Percentiles rank a stretch among this genome's conserved stretches.
Conservation (phyloP, 202 grass and related monocot species). For the Hordeum pubiflorum region DNA sequence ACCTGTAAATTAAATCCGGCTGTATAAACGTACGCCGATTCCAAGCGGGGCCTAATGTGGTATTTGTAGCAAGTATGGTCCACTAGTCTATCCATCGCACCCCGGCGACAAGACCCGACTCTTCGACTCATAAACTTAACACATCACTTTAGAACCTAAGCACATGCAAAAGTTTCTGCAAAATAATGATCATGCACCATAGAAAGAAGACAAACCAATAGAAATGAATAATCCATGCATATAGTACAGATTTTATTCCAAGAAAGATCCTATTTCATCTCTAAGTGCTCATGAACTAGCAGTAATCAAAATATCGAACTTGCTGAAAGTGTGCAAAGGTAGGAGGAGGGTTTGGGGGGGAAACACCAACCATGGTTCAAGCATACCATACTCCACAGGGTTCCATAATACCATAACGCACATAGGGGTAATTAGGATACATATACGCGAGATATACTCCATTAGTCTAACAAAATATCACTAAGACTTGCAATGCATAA, state of each 20-base stretch:
- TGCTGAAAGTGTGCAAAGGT: background rate
- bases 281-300: background rate
- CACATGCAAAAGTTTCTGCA: background rate
- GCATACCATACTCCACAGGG: background rate
- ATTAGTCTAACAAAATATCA: background rate
- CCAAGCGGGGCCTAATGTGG: background rate
- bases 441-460: background rate
- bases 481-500: background rate
- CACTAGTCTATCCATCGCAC: background rate
- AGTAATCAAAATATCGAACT: background rate
- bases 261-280: background rate
- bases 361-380: background rate
- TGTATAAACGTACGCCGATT: too few relatives aligned
- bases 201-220: background rate
- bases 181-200: background rate
- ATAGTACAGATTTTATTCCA: background rate
- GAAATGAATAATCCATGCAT: background rate
- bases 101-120: background rate
- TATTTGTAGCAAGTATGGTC: background rate
- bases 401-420: background rate
- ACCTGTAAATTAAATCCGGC: too few relatives aligned
- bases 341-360: background rate
- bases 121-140: background rate
- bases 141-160: background rate
- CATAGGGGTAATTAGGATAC: background rate